Evolutionary conservation across 768 basidiomycete species (phyloP).

Genomic region (Amanita exitialis): DNA sequence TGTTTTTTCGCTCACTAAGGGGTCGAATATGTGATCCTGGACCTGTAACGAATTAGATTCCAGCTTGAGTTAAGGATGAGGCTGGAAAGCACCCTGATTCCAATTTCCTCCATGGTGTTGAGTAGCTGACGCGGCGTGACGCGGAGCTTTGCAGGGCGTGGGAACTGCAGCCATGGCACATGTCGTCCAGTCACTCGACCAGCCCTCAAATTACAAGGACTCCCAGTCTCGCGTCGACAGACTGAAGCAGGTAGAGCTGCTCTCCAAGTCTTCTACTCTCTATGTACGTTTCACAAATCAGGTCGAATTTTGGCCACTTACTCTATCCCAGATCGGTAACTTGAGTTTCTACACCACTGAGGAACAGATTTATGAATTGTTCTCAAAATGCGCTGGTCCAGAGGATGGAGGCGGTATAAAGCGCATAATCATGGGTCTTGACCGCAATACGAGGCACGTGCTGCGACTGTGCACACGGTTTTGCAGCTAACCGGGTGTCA

Average conservation of each 20-base stretch:
- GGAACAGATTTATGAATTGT: slow-evolving; percentile 92
- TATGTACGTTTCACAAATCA: slow-evolving; percentile 57
- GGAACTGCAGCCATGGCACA: slow-evolving; percentile 63
- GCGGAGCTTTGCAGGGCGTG: slow-evolving; percentile 25
- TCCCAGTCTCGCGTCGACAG: slow-evolving; percentile 78
- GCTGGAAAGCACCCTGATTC: slow-evolving; percentile 75
- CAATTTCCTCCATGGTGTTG: slow-evolving; percentile 76
- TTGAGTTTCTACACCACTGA: slow-evolving; percentile 93
- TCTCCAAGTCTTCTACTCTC: slow-evolving; percentile 77
- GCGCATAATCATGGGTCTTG: slow-evolving; percentile 91
- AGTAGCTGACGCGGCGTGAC: slow-evolving; percentile 41
- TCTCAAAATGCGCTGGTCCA: slow-evolving; percentile 80
- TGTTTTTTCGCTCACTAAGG: slow-evolving; percentile 82
- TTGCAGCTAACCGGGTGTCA: slow-evolving; percentile 19
- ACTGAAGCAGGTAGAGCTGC: slow-evolving; percentile 68
- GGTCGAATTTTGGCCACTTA: slow-evolving; percentile 7
- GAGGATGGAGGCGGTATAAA: slow-evolving; percentile 88
- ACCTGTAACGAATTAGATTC: slow-evolving; percentile 2
- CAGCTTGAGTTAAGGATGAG: slow-evolving; percentile 24
- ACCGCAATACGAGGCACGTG: slow-evolving; percentile 72
- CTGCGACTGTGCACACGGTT: background rate
- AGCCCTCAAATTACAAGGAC: slow-evolving; percentile 96
- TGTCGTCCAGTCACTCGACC: slow-evolving; percentile 77
- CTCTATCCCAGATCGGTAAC: slow-evolving; percentile 62
- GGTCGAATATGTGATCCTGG: slow-evolving; percentile 86